These are phyloP conservation scores for Penicillium simplicissimum DNA, from an alignment of 495 filamentous ascomycete species.

Conservation along the genomic window DNA sequence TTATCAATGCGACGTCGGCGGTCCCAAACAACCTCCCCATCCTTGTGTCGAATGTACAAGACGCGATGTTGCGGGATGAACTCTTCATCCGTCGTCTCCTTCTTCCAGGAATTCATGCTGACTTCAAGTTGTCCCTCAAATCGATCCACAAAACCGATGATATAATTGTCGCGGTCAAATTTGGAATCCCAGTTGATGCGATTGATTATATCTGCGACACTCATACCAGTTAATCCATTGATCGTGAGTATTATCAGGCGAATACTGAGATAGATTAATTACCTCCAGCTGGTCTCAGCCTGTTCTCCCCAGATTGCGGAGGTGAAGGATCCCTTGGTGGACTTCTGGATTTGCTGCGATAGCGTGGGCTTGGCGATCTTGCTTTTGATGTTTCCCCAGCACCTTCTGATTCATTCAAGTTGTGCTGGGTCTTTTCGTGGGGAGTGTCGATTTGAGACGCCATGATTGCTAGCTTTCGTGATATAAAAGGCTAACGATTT, in stretches of 20 bases:
- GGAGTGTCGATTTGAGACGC: neutral
- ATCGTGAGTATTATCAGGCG: neutral
- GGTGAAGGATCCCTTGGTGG: slow-evolving; percentile 2
- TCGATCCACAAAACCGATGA: slow-evolving; percentile 76
- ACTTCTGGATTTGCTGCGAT: neutral
- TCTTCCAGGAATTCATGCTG: slow-evolving; percentile 65
- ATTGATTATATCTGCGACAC: slow-evolving; percentile 60
- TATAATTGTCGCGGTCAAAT: slow-evolving; percentile 61
- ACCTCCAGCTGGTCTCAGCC: slow-evolving; percentile 24
- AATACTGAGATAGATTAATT: neutral
- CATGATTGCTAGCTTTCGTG: neutral
- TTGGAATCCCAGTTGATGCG: slow-evolving; percentile 70
- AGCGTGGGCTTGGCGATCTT: neutral
- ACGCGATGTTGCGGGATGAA: slow-evolving; percentile 84
- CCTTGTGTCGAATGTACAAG: slow-evolving; percentile 62
- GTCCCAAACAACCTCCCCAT: slow-evolving; percentile 58
- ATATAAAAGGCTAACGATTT: neutral
- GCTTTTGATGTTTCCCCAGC: neutral
- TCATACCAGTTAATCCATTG: neutral
- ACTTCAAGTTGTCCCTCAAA: slow-evolving; percentile 68
- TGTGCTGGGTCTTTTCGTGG: neutral
- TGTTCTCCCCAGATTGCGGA: slow-evolving; percentile 19
- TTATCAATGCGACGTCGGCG: slow-evolving; percentile 53
- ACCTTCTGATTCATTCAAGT: neutral
- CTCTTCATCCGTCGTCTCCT: slow-evolving; percentile 76